These are phyloP conservation scores for Melastoma malabathricum DNA, from an alignment of 345 rosid genomes.

Conservation along the genomic window DNA sequence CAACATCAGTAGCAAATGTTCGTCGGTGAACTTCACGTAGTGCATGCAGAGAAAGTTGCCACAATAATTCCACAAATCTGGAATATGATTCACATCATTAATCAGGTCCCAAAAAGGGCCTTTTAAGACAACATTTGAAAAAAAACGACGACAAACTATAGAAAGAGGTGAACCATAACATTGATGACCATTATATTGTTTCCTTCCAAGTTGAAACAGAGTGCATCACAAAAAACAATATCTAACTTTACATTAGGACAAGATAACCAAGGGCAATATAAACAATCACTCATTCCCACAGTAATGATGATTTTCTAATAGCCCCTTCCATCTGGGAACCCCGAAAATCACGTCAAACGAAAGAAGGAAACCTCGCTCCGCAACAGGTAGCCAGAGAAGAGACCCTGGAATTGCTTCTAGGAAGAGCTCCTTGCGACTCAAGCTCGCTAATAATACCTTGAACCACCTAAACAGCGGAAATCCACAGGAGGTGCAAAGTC, in stretches of 20 bases:
- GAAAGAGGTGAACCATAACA: too few relatives aligned
- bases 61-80: constrained; percentile 96
- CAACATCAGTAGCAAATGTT: constrained; percentile 79
- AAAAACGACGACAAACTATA: neutral
- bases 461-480: constrained; percentile 50
- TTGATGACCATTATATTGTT: too few relatives aligned
- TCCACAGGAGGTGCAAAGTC: neutral
- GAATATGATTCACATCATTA: constrained; percentile 4
- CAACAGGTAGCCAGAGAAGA: constrained; percentile 98
- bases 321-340: neutral
- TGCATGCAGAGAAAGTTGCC: constrained; percentile 99
- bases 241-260: too few relatives aligned
- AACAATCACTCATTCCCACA: too few relatives aligned
- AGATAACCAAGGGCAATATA: too few relatives aligned
- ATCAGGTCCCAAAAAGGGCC: neutral
- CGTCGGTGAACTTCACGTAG: constrained; percentile 87
- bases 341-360: neutral
- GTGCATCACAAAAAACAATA: too few relatives aligned
- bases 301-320: too few relatives aligned
- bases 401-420: constrained; percentile 97
- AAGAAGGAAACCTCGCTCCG: constrained; percentile 66
- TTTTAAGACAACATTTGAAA: neutral
- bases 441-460: constrained; percentile 98
- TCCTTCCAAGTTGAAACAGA: too few relatives aligned
- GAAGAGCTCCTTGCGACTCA: constrained; percentile 96